Evolutionary conservation across 2,329 filamentous ascomycete genomes (phyloP).

Genomic region (Graphilbum sp.): DNA sequence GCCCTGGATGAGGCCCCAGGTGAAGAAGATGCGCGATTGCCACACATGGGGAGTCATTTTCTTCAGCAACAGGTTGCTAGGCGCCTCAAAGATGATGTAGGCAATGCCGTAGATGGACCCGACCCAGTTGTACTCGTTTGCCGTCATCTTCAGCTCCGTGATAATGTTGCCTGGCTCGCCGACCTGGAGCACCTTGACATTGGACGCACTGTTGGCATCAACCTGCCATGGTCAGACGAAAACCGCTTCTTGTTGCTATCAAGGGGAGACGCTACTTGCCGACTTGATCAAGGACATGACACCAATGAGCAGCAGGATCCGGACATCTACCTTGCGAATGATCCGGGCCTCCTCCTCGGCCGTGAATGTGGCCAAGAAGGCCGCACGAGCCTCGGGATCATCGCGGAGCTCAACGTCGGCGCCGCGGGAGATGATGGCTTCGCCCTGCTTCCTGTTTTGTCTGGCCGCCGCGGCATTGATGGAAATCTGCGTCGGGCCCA

Average conservation of each 20-base stretch:
- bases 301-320: neutral
- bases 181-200: conserved; percentile 25
- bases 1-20: conserved; percentile 33
- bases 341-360: neutral
- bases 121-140: conserved; percentile 24
- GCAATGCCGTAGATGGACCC: conserved; percentile 18
- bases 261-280: neutral
- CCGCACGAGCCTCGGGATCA: neutral
- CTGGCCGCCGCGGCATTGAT: neutral
- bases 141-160: conserved; percentile 21
- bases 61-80: conserved; percentile 47
- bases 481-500: neutral
- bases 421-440: neutral
- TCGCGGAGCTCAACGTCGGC: neutral
- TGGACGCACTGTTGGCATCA: conserved; percentile 18
- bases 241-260: too few species aligned
- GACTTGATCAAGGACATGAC: neutral
- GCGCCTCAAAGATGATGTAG: conserved; percentile 51
- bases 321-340: neutral
- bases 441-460: neutral
- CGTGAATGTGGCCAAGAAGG: neutral
- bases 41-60: conserved; percentile 41
- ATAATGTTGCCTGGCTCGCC: conserved; percentile 20
- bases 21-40: conserved; percentile 36
- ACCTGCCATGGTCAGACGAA: too few species aligned